These are phyloP conservation scores for Serpula lacrymans DNA, from an alignment of 768 basidiomycete genomes.

Conservation along the genomic window DNA sequence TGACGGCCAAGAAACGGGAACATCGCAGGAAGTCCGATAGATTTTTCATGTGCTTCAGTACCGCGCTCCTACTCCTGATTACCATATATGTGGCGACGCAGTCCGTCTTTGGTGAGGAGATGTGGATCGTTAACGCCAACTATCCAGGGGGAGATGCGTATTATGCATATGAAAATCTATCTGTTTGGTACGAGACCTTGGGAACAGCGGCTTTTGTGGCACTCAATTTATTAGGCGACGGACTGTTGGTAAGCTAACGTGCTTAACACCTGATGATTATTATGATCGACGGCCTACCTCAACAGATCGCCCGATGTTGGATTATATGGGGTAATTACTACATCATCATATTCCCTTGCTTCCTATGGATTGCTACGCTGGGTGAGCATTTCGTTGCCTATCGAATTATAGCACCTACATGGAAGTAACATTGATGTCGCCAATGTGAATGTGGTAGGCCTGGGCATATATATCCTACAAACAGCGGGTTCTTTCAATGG, in stretches of 20 bases:
- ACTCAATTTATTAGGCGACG: slow-evolving; percentile 35
- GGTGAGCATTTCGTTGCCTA: slow-evolving; percentile 13
- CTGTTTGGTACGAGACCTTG: slow-evolving; percentile 27
- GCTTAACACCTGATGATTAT: neutral
- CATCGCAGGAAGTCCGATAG: neutral
- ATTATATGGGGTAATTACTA: slow-evolving; percentile 26
- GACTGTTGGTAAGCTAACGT: slow-evolving; percentile 29
- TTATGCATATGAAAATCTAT: slow-evolving; percentile 25
- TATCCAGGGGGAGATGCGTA: slow-evolving; percentile 33
- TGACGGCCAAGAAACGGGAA: neutral
- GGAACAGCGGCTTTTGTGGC: slow-evolving; percentile 25
- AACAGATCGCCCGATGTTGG: slow-evolving; percentile 38
- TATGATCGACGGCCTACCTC: neutral
- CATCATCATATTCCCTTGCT: slow-evolving; percentile 14
- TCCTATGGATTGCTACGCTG: slow-evolving; percentile 21
- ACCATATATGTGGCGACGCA: slow-evolving; percentile 28
- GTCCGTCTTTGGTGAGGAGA: slow-evolving; percentile 28
- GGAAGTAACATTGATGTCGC: slow-evolving; percentile 15
- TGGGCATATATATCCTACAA: too few relatives aligned
- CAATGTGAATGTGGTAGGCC: slow-evolving; percentile 13
- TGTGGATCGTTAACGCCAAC: slow-evolving; percentile 31
- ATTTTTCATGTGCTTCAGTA: slow-evolving; percentile 25
- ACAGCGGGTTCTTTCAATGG: slow-evolving; percentile 12
- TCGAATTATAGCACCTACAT: neutral
- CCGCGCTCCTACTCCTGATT: slow-evolving; percentile 25